A percentile compares a stretch with the other conserved stretches of the same genome.
Evolutionary conservation across 2,329 filamentous ascomycete genomes (phyloP).

Genomic region (Penicillium hordei): DNA sequence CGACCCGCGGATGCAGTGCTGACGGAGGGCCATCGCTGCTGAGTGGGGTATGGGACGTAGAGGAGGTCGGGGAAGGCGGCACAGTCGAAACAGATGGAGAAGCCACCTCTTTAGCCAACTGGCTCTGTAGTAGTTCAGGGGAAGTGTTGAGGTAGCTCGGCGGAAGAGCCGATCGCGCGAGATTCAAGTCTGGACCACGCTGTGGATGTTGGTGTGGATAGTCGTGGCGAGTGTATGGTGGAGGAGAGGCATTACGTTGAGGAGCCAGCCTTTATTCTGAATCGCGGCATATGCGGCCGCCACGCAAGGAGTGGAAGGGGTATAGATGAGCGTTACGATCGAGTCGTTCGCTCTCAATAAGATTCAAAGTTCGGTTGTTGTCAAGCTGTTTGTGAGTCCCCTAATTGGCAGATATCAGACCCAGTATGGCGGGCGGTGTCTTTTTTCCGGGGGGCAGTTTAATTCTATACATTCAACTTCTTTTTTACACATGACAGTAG

Average conservation of each 20-base stretch:
- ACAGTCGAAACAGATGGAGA: conserved; percentile 28
- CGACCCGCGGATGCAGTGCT: conserved; percentile 70
- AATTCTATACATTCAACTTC: background rate
- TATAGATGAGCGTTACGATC: background rate
- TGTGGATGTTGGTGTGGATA: conserved; percentile 23
- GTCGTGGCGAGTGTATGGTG: conserved; percentile 32
- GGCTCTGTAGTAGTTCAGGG: conserved; percentile 13
- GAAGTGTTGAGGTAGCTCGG: conserved; percentile 17
- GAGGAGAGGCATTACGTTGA: conserved; percentile 41
- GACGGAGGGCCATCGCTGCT: conserved; percentile 35
- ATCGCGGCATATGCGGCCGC: conserved; percentile 41
- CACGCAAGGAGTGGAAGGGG: conserved; percentile 22
- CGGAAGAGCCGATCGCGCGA: conserved; percentile 15
- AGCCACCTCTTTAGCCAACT: conserved; percentile 33
- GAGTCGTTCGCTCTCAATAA: background rate
- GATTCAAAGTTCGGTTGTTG: conserved; percentile 4
- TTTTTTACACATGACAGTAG: background rate
- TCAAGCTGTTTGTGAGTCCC: conserved; percentile 9
- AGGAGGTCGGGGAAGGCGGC: conserved; percentile 33
- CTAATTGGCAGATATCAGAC: conserved; percentile 13
- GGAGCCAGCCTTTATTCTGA: conserved; percentile 41
- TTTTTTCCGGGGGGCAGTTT: conserved; percentile 6
- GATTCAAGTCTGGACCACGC: conserved; percentile 27
- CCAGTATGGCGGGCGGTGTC: conserved; percentile 11
- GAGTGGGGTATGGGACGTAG: conserved; percentile 30